Conservation (phyloP, 352 stramenopile genomes). For the Globisporangium abappressorium region DNA sequence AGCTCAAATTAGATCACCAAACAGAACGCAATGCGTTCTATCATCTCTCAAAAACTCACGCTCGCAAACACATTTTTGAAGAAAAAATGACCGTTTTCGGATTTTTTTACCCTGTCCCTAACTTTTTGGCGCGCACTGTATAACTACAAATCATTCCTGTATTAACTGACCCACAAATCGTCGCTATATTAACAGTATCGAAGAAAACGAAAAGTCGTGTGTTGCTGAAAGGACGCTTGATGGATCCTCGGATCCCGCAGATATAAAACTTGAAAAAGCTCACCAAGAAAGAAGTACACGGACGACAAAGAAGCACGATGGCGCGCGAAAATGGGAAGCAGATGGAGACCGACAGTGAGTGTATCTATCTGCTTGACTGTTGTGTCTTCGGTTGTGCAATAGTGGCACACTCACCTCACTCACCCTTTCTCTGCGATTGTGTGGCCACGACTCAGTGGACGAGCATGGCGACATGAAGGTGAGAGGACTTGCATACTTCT, state of each 20-base stretch:
- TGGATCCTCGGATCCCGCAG: background rate
- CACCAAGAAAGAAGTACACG: constrained; percentile 5
- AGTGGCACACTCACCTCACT: background rate
- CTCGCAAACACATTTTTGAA: too few relatives aligned
- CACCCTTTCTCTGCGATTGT: background rate
- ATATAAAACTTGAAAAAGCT: constrained; percentile 18
- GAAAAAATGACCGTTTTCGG: too few relatives aligned
- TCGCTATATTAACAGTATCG: too few relatives aligned
- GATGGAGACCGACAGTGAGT: constrained; percentile 81
- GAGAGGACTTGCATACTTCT: background rate
- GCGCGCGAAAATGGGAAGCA: constrained; percentile 68
- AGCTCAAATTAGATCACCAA: too few relatives aligned
- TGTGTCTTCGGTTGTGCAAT: background rate
- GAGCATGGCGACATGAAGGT: constrained; percentile 85
- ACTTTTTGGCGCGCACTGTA: too few relatives aligned
- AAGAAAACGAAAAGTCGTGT: too few relatives aligned
- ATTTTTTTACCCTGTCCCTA: too few relatives aligned
- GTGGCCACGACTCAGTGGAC: constrained; percentile 48
- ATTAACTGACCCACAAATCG: too few relatives aligned
- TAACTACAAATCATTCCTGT: too few relatives aligned
- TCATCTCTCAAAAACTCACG: too few relatives aligned
- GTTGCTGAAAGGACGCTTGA: too few relatives aligned
- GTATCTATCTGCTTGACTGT: background rate
- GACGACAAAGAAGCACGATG: constrained; percentile 21
- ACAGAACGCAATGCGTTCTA: too few relatives aligned